phyloP scores from a whole-genome alignment of 805 yeast genomes.

The Ogataea degrootiae region DNA sequence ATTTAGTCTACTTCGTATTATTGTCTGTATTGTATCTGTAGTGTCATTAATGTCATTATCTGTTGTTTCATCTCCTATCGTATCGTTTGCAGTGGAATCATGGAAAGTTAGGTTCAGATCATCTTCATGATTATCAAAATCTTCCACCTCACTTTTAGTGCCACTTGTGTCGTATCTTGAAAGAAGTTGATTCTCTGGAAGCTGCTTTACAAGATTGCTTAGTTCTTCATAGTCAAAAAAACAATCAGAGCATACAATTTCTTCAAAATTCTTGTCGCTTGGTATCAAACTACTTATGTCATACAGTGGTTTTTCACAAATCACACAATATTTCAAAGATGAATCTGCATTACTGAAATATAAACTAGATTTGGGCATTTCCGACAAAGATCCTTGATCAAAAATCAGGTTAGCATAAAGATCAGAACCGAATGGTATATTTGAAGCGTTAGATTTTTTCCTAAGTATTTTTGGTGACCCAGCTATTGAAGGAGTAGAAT shows the following conservation, averaged over 20 bases:
- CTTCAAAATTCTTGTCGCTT: slow-evolving; percentile 31
- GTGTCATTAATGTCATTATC: background rate
- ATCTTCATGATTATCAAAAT: background rate
- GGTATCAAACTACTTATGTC: slow-evolving; percentile 44
- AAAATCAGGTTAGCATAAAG: too few species aligned
- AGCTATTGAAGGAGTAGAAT: too few species aligned
- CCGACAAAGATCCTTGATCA: background rate
- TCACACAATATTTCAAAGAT: slow-evolving; percentile 49
- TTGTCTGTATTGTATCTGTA: background rate
- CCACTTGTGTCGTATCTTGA: background rate
- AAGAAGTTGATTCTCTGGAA: slow-evolving; percentile 1
- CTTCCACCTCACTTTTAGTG: background rate
- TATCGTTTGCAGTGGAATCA: background rate
- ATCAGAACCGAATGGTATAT: too few species aligned
- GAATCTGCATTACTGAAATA: slow-evolving; percentile 16
- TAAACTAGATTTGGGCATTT: background rate
- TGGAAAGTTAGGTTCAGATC: background rate
- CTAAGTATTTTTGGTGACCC: too few species aligned
- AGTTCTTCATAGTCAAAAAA: slow-evolving; percentile 37
- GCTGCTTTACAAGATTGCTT: slow-evolving; percentile 9
- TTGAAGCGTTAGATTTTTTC: too few species aligned
- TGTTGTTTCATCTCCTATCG: background rate
- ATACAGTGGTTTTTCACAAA: slow-evolving; percentile 66
- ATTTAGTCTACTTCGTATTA: background rate
- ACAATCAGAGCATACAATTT: slow-evolving; percentile 61